Conservation (phyloP, 805 yeast genomes). For the Saccharomyces eubayanus region DNA sequence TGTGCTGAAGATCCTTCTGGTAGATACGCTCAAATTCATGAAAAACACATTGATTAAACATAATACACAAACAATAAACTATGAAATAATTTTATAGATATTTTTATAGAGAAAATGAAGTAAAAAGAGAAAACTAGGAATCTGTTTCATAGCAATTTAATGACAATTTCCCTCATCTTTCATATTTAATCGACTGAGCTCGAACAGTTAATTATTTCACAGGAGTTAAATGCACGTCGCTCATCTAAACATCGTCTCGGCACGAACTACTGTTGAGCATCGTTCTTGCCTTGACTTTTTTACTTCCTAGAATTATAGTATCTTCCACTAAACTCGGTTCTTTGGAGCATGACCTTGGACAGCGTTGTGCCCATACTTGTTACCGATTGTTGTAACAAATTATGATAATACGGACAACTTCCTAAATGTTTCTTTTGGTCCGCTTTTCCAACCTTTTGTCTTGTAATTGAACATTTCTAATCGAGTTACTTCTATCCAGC, state of each 20-base stretch:
- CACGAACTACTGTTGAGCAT: background rate
- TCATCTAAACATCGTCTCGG: too few relatives aligned
- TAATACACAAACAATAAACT: background rate
- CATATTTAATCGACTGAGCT: background rate
- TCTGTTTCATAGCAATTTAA: background rate
- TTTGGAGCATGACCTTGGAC: too few relatives aligned
- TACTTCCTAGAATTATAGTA: background rate
- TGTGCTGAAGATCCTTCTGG: constrained; percentile 99
- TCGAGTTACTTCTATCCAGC: background rate
- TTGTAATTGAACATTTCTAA: background rate
- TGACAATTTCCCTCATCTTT: background rate
- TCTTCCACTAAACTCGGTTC: background rate
- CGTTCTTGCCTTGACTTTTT: background rate
- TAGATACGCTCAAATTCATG: constrained; percentile 88
- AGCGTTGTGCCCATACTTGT: background rate
- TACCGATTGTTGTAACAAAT: background rate
- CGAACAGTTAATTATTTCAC: background rate
- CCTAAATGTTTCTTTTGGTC: background rate
- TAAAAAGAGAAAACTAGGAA: background rate
- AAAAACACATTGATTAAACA: constrained; percentile 41
- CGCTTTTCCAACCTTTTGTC: background rate
- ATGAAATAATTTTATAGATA: background rate
- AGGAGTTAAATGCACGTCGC: background rate
- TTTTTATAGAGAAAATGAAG: background rate
- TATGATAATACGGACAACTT: background rate